These are phyloP conservation scores for Phymatotrichopsis omnivora DNA, from an alignment of 2,329 filamentous ascomycete genomes.

Conservation along the genomic window DNA sequence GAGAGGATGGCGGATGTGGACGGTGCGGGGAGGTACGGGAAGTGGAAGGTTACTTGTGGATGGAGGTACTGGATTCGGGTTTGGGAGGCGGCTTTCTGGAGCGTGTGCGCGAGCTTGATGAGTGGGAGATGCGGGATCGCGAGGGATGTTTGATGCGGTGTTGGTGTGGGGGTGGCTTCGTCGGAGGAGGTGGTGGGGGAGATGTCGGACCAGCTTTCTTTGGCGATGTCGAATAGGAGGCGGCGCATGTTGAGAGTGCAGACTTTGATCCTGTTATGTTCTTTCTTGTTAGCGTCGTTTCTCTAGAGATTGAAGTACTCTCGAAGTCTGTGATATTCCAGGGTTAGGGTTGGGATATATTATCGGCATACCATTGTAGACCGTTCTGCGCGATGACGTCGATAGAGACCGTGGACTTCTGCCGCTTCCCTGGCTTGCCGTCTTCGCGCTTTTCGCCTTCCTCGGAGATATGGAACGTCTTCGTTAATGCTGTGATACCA, in stretches of 20 bases:
- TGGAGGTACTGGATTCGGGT: constrained; percentile 50
- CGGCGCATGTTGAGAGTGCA: constrained; percentile 54
- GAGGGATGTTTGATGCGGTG: constrained; percentile 36
- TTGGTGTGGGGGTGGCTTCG: constrained; percentile 34
- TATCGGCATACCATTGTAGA: constrained; percentile 42
- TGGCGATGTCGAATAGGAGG: constrained; percentile 57
- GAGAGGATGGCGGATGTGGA: constrained; percentile 33
- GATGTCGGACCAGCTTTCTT: constrained; percentile 50
- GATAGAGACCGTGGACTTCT: constrained; percentile 46
- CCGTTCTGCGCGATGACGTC: constrained; percentile 56
- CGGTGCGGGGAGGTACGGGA: constrained; percentile 9
- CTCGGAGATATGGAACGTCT: constrained; percentile 28
- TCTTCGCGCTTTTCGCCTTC: constrained; percentile 29
- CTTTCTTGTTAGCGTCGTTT: background rate
- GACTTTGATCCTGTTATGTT: constrained; percentile 48
- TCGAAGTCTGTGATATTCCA: no score
- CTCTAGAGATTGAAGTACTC: background rate
- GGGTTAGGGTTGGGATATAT: no score
- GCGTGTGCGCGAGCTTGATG: constrained; percentile 49
- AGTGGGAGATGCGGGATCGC: constrained; percentile 42
- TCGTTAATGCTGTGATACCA: constrained; percentile 45
- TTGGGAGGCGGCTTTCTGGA: constrained; percentile 47
- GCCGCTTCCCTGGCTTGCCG: constrained; percentile 33
- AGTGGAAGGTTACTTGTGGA: constrained; percentile 46
- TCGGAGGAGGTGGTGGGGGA: constrained; percentile 39